phyloP scores from a whole-genome alignment of 2,329 filamentous ascomycete species.

The Cytospora mali region DNA sequence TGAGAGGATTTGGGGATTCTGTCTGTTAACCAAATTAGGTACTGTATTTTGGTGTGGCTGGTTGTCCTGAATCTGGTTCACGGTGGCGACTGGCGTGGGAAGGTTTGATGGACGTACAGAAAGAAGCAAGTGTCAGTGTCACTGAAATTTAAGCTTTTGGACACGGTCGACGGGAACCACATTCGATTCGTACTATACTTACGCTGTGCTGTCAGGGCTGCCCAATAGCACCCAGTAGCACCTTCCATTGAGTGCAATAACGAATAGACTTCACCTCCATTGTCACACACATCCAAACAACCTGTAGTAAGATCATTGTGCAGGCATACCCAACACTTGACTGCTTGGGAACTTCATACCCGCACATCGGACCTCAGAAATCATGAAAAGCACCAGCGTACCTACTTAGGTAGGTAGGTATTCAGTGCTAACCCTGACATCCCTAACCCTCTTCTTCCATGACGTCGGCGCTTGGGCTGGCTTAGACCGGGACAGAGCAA shows the following conservation, averaged over 20 bases:
- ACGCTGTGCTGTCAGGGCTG: not conserved
- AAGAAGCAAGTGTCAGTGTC: not conserved
- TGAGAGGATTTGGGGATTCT: not conserved
- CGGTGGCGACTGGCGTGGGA: not conserved
- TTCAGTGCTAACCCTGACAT: constrained; percentile 1
- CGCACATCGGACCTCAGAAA: not conserved
- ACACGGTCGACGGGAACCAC: not conserved
- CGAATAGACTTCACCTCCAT: not conserved
- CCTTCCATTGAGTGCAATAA: no score
- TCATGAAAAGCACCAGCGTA: not conserved
- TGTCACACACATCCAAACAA: not conserved
- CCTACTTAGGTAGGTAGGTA: no score
- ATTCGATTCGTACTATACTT: not conserved
- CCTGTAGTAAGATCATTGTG: not conserved
- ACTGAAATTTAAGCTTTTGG: not conserved
- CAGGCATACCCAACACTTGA: no score
- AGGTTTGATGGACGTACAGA: not conserved
- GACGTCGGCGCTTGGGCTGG: not conserved
- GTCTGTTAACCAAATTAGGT: not conserved
- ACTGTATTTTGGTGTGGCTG: not conserved
- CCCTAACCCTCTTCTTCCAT: constrained; percentile 4
- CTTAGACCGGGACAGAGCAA: no score
- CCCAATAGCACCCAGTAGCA: not conserved
- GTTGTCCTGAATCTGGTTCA: not conserved
- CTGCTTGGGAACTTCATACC: not conserved